Evolutionary conservation across 2,329 filamentous ascomycete genomes (phyloP).

Genomic region (Fusarium sublunatum): DNA sequence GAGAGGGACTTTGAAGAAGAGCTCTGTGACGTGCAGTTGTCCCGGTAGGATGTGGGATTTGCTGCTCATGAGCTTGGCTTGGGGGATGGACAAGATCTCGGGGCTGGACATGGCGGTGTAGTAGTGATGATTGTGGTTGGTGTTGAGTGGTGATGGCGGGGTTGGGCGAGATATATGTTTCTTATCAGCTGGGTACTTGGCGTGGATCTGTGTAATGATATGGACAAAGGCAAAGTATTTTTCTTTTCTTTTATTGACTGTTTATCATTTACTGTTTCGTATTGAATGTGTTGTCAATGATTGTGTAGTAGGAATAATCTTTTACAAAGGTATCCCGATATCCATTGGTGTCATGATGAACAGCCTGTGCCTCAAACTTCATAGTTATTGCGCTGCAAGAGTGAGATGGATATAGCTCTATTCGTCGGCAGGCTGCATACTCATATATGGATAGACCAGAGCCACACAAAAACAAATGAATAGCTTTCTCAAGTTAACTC

Average conservation of each 20-base stretch:
- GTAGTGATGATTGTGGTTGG: slow-evolving; percentile 13
- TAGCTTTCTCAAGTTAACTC: too few species aligned
- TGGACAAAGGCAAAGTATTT: neutral
- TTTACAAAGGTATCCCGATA: too few species aligned
- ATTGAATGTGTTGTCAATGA: too few species aligned
- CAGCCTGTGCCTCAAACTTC: too few species aligned
- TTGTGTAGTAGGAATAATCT: too few species aligned
- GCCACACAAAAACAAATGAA: too few species aligned
- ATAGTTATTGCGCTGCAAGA: too few species aligned
- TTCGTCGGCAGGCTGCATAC: too few species aligned
- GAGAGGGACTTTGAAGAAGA: slow-evolving; percentile 87
- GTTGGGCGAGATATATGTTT: slow-evolving; percentile 12
- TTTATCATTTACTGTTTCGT: neutral
- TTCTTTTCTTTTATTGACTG: neutral
- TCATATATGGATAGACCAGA: too few species aligned
- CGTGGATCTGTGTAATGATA: neutral
- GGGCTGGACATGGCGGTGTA: slow-evolving; percentile 23
- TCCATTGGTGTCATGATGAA: too few species aligned
- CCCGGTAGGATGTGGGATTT: slow-evolving; percentile 64
- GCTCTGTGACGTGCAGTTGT: slow-evolving; percentile 79
- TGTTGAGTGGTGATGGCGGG: slow-evolving; percentile 31
- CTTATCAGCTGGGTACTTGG: neutral
- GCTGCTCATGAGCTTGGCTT: slow-evolving; percentile 56
- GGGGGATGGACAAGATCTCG: slow-evolving; percentile 45
- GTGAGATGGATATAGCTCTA: too few species aligned